phyloP scores from a whole-genome alignment of 2,329 filamentous ascomycete genomes.

The Exophiala sideris region DNA sequence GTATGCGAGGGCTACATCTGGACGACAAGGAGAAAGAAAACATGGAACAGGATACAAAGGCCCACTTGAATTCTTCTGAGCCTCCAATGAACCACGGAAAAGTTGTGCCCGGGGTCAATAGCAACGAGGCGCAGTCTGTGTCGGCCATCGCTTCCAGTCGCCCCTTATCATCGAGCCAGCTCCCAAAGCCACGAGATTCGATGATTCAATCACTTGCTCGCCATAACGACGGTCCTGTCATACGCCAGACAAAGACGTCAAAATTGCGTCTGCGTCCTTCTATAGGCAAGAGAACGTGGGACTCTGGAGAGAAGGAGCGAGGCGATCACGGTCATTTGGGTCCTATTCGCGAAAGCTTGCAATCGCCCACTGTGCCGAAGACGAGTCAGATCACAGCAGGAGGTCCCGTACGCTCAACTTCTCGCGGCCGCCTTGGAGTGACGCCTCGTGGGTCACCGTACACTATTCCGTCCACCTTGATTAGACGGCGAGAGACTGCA shows the following conservation, averaged over 20 bases:
- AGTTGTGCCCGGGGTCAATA: background rate
- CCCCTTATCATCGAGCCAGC: slow-evolving; percentile 18
- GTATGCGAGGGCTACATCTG: slow-evolving; percentile 23
- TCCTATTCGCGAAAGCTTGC: slow-evolving; percentile 5
- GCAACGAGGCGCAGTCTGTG: background rate
- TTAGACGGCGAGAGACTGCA: background rate
- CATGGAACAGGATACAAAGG: background rate
- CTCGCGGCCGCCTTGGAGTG: slow-evolving; percentile 17
- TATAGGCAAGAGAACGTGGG: slow-evolving; percentile 11
- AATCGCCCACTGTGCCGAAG: slow-evolving; percentile 3
- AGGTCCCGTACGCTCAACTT: slow-evolving; percentile 16
- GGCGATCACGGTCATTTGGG: background rate
- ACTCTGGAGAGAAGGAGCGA: slow-evolving; percentile 6
- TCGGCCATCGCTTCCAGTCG: background rate
- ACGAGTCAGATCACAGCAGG: background rate
- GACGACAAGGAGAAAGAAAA: slow-evolving; percentile 8
- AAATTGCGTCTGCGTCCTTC: slow-evolving; percentile 12
- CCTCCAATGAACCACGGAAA: background rate
- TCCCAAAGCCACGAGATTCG: slow-evolving; percentile 23
- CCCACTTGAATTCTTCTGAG: background rate
- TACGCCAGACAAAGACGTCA: slow-evolving; percentile 21
- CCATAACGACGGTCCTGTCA: slow-evolving; percentile 9
- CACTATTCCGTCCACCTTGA: slow-evolving; percentile 9
- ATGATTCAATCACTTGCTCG: slow-evolving; percentile 20
- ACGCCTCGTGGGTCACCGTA: slow-evolving; percentile 24